Conservation (phyloP, 2,329 filamentous ascomycete genomes). For the Beauveria varroae region DNA sequence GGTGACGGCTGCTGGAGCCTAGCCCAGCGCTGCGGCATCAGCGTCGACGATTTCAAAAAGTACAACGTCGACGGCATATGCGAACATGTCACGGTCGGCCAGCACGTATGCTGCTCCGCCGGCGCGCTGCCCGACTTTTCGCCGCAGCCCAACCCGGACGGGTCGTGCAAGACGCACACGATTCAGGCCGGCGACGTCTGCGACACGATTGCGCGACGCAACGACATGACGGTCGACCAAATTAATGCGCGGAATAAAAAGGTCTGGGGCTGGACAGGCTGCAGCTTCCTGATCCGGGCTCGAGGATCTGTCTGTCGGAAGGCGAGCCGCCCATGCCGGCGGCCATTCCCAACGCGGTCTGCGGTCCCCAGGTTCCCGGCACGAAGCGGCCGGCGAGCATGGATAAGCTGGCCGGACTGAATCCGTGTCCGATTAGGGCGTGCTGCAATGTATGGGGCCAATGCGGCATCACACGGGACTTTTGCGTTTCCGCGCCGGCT, state of each 20-base stretch:
- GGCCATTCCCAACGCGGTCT: slow-evolving; percentile 26
- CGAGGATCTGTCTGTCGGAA: slow-evolving; percentile 18
- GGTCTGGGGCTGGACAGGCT: slow-evolving; percentile 22
- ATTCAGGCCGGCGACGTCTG: neutral
- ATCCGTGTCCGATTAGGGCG: slow-evolving; percentile 24
- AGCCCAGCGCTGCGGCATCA: neutral
- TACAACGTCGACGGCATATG: neutral
- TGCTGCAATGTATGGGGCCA: slow-evolving; percentile 15
- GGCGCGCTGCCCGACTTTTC: neutral
- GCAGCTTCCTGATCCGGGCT: slow-evolving; percentile 12
- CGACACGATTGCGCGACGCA: neutral
- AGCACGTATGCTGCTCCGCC: slow-evolving; percentile 2
- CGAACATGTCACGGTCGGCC: neutral
- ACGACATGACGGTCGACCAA: neutral
- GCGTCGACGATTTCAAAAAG: neutral
- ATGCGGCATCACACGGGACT: slow-evolving; percentile 8
- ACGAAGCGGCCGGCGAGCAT: slow-evolving; percentile 21
- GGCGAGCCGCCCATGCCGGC: slow-evolving; percentile 20
- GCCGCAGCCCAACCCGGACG: slow-evolving; percentile 1
- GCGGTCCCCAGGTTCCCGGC: slow-evolving; percentile 34
- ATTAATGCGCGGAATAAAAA: neutral
- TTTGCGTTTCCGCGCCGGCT: slow-evolving; percentile 1
- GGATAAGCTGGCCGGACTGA: slow-evolving; percentile 23
- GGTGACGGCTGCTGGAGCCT: neutral
- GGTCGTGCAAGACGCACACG: neutral